Base-by-base conservation (phyloP, 176 grass and related monocot genomes). In the Cenchrus purpureus region DNA sequence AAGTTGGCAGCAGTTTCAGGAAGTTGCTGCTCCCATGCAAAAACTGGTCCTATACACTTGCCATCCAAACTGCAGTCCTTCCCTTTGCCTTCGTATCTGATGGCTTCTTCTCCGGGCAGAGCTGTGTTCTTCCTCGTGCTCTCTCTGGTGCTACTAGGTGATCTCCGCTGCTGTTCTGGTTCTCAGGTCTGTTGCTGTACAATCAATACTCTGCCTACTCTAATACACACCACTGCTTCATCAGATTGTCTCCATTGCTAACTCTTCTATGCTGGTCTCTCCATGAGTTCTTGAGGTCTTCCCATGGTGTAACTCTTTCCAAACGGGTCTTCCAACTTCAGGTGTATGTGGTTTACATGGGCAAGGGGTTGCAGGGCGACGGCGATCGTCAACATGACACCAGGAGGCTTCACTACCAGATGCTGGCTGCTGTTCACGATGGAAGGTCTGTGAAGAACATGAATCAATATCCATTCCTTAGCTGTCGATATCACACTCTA, bases 341-440 rank as follows among this genome's bases (percentile, higher is more conserved):
- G 92, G 83, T 91, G 50, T 87, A 87, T 71, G 86, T 94, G 32
- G 89, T 94, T 55, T 94, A 94, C 73, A 94, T 94, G 92, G 92
- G 92, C 70, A 86, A 77, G 49, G 83, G 48, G 54, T n/a, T 61
- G 32, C 62, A 54, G 40, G 65, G 65, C 8, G 20, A 19, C 62
- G 78, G 29, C 22, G 74, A 69, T 32, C 1, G 52, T 17, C 71
- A 3, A 1, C 10, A 56, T 32, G 82, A 89, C 73, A 65, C 72
- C 20, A 50, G 78, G 89, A 86, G 48, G 74, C 86, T 93, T 69
- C 87, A 88, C 55, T 79, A 88, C 77, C 87, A 93, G 82, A 91
- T 97, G 87, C 79, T 97, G 67, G 31, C 89, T 56, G 83, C 78
- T 65, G 91, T 93, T 86, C 91, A 97, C 56, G 82, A 78, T 44